Conservation (phyloP, 1,139 yeast species). For the Candida sp. region DNA sequence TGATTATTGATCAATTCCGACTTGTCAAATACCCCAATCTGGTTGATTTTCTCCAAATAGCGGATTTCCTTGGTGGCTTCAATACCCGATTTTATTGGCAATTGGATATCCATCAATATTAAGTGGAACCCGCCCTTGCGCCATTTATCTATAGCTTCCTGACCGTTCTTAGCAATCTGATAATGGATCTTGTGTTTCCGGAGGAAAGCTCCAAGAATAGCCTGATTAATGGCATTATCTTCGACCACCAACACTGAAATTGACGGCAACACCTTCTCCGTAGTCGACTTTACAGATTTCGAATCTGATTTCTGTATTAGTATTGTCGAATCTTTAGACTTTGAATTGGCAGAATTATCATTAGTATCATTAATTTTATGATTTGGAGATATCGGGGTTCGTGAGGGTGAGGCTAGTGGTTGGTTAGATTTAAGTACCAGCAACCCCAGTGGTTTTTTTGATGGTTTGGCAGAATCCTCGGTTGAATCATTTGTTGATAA, state of each 20-base stretch:
- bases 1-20: conserved; percentile 27
- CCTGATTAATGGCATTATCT: conserved; percentile 92
- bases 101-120: conserved; percentile 53
- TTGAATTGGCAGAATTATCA: background rate
- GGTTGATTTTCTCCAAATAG: conserved; percentile 72
- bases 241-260: conserved; percentile 92
- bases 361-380: background rate
- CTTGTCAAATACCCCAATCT: conserved; percentile 76
- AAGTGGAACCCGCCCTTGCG: conserved; percentile 40
- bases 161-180: conserved; percentile 62
- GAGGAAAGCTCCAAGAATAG: conserved; percentile 88
- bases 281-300: conserved; percentile 20
- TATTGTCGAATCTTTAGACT: conserved; percentile 1
- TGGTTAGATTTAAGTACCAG: background rate
- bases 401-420: background rate
- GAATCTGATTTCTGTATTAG: conserved; percentile 4
- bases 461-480: background rate
- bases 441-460: background rate
- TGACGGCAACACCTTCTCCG: conserved; percentile 63
- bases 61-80: conserved; percentile 49
- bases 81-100: conserved; percentile 54
- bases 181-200: conserved; percentile 83
- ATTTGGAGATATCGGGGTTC: conserved; percentile 1
- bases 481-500: background rate
- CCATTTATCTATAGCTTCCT: conserved; percentile 45